These are phyloP conservation scores for Irineochytrium annulatum DNA, from an alignment of 192 early-diverging fungal genomes.

Conservation along the genomic window DNA sequence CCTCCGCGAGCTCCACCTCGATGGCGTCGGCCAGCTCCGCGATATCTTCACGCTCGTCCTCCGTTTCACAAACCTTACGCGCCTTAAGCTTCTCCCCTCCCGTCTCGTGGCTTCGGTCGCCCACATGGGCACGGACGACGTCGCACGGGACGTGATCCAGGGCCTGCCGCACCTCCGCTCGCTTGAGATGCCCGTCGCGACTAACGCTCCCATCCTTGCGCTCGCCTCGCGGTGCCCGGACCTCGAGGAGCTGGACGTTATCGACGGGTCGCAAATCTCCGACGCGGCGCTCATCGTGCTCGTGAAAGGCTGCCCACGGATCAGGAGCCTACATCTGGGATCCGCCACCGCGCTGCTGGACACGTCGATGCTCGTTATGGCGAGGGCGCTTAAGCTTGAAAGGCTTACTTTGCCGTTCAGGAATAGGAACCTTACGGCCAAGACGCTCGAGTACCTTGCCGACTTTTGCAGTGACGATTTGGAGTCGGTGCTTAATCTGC, in stretches of 20 bases:
- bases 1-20: conserved; percentile 11
- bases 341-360: conserved; percentile 9
- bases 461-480: conserved; percentile 5
- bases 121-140: conserved; percentile 4
- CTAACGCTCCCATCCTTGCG: conserved; percentile 6
- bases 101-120: conserved; percentile 16
- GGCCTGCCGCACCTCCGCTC: not conserved
- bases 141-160: not conserved
- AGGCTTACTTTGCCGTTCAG: conserved; percentile 15
- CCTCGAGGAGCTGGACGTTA: conserved; percentile 18
- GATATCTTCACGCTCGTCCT: conserved; percentile 3
- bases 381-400: conserved; percentile 5
- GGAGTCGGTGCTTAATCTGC: conserved; percentile 13
- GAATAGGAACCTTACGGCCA: conserved; percentile 4
- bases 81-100: conserved; percentile 8
- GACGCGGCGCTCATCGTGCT: conserved; percentile 23
- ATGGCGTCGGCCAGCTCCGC: conserved; percentile 13
- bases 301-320: conserved; percentile 7
- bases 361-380: conserved; percentile 14
- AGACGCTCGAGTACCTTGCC: conserved; percentile 3
- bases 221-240: conserved; percentile 11
- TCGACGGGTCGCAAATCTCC: conserved; percentile 17
- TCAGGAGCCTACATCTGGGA: conserved; percentile 11
- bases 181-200: conserved; percentile 15
- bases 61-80: conserved; percentile 16